Percentiles rank a stretch among this genome's conserved stretches.
phyloP scores from a whole-genome alignment of 2,329 filamentous ascomycete genomes.

The Monosporascus sp. region DNA sequence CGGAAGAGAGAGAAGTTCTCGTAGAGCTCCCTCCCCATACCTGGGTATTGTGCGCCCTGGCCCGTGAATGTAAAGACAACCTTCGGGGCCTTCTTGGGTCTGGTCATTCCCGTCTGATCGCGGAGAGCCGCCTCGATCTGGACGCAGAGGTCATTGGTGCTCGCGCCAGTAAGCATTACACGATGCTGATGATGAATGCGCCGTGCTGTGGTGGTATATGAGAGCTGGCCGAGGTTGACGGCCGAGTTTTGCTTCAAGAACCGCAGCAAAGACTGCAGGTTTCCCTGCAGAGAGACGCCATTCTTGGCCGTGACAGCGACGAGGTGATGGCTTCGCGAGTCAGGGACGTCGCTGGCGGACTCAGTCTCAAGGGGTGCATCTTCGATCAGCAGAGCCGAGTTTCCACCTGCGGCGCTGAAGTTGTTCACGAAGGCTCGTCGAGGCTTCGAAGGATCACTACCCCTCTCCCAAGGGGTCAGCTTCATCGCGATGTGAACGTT shows the following conservation, averaged over 20 bases:
- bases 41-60: constrained; percentile 13
- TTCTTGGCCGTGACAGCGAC: constrained; percentile 49
- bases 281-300: constrained; percentile 45
- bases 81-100: constrained; percentile 35
- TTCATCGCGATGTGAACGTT: constrained; percentile 35
- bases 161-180: constrained; percentile 35
- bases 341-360: constrained; percentile 16
- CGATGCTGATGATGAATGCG: constrained; percentile 51
- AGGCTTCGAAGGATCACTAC: constrained; percentile 6
- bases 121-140: constrained; percentile 30
- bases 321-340: constrained; percentile 46
- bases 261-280: constrained; percentile 44
- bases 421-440: constrained; percentile 42
- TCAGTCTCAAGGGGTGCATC: constrained; percentile 8
- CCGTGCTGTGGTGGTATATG: constrained; percentile 62
- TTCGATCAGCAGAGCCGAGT: constrained; percentile 25
- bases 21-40: constrained; percentile 11
- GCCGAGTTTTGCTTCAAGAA: constrained; percentile 46
- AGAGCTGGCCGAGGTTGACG: constrained; percentile 45
- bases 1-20: constrained; percentile 16
- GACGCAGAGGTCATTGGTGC: constrained; percentile 29
- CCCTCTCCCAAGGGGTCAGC: constrained; percentile 27
- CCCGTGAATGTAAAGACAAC: constrained; percentile 23
- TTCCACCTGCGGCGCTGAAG: constrained; percentile 49
- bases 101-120: constrained; percentile 35